Conservation (phyloP, 2,329 filamentous ascomycete species). For the Xylogone sp. region DNA sequence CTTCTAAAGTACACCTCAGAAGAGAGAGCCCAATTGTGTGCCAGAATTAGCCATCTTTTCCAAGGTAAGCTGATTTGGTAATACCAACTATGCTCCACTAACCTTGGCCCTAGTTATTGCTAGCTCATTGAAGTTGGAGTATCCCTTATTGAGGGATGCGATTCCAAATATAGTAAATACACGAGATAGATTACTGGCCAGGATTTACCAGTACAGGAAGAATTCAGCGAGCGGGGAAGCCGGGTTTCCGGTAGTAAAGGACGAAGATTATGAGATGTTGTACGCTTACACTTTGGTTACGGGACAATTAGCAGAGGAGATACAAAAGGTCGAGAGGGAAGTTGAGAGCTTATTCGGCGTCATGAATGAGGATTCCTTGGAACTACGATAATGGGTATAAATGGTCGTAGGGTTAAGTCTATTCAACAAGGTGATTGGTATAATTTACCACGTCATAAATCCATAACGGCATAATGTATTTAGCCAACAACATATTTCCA, state of each 20-base stretch:
- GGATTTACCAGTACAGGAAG: slow-evolving; percentile 82
- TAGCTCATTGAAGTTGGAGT: slow-evolving; percentile 90
- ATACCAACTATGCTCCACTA: slow-evolving; percentile 14
- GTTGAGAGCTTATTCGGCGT: slow-evolving; percentile 62
- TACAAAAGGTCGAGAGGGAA: slow-evolving; percentile 56
- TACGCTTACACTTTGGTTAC: slow-evolving; percentile 83
- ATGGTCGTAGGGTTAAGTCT: not conserved
- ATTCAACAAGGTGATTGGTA: too few species aligned
- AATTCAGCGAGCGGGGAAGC: slow-evolving; percentile 32
- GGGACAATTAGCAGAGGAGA: slow-evolving; percentile 61
- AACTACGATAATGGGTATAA: slow-evolving; percentile 44
- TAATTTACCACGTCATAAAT: not conserved
- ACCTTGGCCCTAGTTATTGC: slow-evolving; percentile 61
- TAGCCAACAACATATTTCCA: slow-evolving; percentile 1
- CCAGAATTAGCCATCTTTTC: slow-evolving; percentile 84
- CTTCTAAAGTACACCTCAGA: slow-evolving; percentile 74
- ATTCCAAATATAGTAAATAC: slow-evolving; percentile 78
- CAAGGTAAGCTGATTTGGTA: slow-evolving; percentile 30
- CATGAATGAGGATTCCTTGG: slow-evolving; percentile 54
- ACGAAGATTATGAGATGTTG: slow-evolving; percentile 83
- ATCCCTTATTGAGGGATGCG: slow-evolving; percentile 77
- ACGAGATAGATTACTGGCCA: slow-evolving; percentile 78
- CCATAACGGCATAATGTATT: not conserved
- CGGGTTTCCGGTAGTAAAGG: slow-evolving; percentile 43
- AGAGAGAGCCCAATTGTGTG: slow-evolving; percentile 78